Percentiles rank a stretch among this genome's conserved stretches.
Evolutionary conservation across 2,329 filamentous ascomycete species (phyloP).

Genomic region (Verruconis gallopava): DNA sequence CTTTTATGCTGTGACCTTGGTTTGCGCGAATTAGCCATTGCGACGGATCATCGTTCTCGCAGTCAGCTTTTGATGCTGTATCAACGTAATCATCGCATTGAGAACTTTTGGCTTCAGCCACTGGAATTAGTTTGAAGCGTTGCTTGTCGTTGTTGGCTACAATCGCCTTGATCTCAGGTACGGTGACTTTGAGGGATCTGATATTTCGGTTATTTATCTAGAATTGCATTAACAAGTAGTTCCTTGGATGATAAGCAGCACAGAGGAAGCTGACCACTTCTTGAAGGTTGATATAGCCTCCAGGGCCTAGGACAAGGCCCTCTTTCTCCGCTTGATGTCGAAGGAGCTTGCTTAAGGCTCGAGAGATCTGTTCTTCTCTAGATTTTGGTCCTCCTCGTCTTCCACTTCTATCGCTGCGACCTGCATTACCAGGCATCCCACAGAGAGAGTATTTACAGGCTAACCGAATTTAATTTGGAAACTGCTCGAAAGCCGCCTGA

Average conservation of each 20-base stretch:
- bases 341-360: conserved; percentile 41
- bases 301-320: conserved; percentile 42
- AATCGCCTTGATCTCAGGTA: conserved; percentile 56
- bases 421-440: neutral
- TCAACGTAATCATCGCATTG: conserved; percentile 37
- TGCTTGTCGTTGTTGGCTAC: conserved; percentile 78
- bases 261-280: conserved; percentile 37
- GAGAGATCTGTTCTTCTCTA: conserved; percentile 33
- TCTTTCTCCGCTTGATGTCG: conserved; percentile 50
- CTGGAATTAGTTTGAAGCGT: conserved; percentile 66
- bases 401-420: conserved; percentile 1
- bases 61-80: conserved; percentile 11
- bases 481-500: too few species aligned
- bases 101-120: conserved; percentile 17
- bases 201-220: conserved; percentile 48
- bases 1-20: conserved; percentile 79
- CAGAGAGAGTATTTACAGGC: too few species aligned
- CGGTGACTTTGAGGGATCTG: conserved; percentile 56
- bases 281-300: conserved; percentile 47
- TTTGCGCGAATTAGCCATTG: conserved; percentile 87
- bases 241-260: neutral
- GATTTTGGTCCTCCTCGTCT: conserved; percentile 12
- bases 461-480: too few species aligned
- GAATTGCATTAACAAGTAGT: conserved; percentile 3
- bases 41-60: conserved; percentile 34